Conservation (phyloP, 768 basidiomycete species). For the Termitomyces titanicus region DNA sequence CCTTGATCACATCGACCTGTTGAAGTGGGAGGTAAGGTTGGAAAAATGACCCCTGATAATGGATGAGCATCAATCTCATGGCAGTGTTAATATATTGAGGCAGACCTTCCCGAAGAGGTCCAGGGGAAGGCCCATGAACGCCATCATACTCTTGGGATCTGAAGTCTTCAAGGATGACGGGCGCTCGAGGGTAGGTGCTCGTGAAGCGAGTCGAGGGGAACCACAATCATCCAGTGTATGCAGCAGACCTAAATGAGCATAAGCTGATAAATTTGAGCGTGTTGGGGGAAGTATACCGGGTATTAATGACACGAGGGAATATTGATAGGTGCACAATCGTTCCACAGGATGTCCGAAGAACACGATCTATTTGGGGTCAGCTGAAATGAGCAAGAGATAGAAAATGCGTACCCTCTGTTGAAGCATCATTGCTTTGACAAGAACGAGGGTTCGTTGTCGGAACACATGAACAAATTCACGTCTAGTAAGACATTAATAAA, state of each 20-base stretch:
- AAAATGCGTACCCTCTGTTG: conserved; percentile 75
- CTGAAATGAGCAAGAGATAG: background rate
- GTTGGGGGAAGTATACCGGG: conserved; percentile 55
- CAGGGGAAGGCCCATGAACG: conserved; percentile 90
- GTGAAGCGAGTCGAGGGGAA: conserved; percentile 74
- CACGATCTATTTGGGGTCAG: conserved; percentile 67
- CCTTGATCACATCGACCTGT: conserved; percentile 84
- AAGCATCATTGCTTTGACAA: conserved; percentile 92
- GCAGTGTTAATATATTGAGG: background rate
- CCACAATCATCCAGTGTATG: conserved; percentile 91
- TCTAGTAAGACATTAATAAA: conserved; percentile 34
- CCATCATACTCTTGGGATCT: conserved; percentile 86
- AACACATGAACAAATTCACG: conserved; percentile 93
- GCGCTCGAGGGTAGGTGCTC: conserved; percentile 51
- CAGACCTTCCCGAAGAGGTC: conserved; percentile 88
- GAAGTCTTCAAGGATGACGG: conserved; percentile 84
- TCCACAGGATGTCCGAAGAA: conserved; percentile 97
- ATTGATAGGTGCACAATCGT: conserved; percentile 94
- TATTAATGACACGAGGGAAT: conserved; percentile 90
- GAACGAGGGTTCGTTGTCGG: conserved; percentile 84
- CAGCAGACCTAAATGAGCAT: conserved; percentile 57
- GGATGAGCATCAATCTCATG: background rate
- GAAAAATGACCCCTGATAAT: conserved; percentile 83
- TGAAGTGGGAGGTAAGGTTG: conserved; percentile 97
- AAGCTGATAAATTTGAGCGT: background rate